These are phyloP conservation scores for Crithidia fasciculata DNA, from an alignment of 208 protist species.

Conservation along the genomic window DNA sequence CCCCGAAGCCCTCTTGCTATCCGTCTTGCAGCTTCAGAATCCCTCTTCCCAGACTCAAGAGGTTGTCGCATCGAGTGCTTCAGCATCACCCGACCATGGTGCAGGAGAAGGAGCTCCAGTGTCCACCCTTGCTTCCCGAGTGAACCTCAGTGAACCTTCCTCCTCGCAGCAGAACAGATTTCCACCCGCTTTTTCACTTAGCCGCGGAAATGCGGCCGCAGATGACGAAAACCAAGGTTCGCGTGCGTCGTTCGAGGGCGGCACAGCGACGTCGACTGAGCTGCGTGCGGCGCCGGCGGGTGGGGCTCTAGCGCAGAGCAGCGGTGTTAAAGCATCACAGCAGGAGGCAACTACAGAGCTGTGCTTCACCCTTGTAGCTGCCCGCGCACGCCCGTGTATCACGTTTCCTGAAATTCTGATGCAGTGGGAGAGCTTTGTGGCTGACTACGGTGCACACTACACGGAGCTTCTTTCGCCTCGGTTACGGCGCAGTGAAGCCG, in stretches of 20 bases:
- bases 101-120: neutral
- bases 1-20: slow-evolving; percentile 10
- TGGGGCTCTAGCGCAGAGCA: too few relatives aligned
- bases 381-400: slow-evolving; percentile 14
- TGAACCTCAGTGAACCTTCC: too few relatives aligned
- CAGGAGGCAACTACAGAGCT: neutral
- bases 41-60: neutral
- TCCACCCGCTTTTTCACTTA: too few relatives aligned
- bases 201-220: too few relatives aligned
- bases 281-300: too few relatives aligned
- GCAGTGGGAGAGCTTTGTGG: slow-evolving; percentile 28
- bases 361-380: slow-evolving; percentile 19
- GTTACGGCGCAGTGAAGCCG: slow-evolving; percentile 36
- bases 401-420: slow-evolving; percentile 50
- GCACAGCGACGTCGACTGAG: too few relatives aligned
- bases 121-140: too few relatives aligned
- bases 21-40: slow-evolving; percentile 11
- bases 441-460: neutral
- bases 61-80: neutral
- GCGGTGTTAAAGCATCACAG: too few relatives aligned
- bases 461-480: slow-evolving; percentile 6
- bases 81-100: neutral
- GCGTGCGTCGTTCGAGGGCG: too few relatives aligned
- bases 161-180: too few relatives aligned
- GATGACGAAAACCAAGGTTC: too few relatives aligned